phyloP scores from a whole-genome alignment of 2,329 filamentous ascomycete species.

The Fusarium nematophilum region DNA sequence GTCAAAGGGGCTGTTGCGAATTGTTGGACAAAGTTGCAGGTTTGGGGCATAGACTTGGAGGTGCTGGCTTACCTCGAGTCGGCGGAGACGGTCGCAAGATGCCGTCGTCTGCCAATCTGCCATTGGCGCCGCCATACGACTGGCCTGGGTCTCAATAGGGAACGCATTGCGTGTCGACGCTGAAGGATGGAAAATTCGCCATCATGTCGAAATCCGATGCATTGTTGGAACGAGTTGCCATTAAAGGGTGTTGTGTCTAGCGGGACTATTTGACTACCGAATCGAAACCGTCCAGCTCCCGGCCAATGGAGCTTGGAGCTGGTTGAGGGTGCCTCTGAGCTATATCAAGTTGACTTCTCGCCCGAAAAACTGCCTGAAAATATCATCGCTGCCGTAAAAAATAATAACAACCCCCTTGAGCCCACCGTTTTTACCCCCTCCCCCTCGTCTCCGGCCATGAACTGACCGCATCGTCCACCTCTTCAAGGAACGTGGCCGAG shows the following conservation, averaged over 20 bases:
- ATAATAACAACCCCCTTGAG: not conserved
- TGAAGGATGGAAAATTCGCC: slow-evolving; percentile 28
- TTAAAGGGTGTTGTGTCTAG: slow-evolving; percentile 20
- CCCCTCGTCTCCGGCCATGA: slow-evolving; percentile 79
- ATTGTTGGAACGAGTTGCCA: not conserved
- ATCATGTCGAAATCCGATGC: slow-evolving; percentile 19
- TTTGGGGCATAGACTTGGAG: not conserved
- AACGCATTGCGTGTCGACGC: slow-evolving; percentile 45
- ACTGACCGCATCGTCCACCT: slow-evolving; percentile 88
- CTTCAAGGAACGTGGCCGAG: slow-evolving; percentile 86
- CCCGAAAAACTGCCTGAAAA: not conserved
- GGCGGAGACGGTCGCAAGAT: slow-evolving; percentile 47
- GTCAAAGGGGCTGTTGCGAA: slow-evolving; percentile 74
- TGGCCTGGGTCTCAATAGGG: slow-evolving; percentile 39
- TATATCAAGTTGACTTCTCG: no score
- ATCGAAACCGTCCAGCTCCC: not conserved
- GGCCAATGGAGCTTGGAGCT: not conserved
- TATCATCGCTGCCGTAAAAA: slow-evolving; percentile 18
- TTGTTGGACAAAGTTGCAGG: slow-evolving; percentile 21
- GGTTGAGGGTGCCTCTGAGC: not conserved
- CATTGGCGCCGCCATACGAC: slow-evolving; percentile 32
- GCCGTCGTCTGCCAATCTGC: slow-evolving; percentile 28
- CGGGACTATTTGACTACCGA: slow-evolving; percentile 25
- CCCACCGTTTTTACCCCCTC: slow-evolving; percentile 35
- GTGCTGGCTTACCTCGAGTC: slow-evolving; percentile 44